Evolutionary conservation across 495 filamentous ascomycete genomes (phyloP), one percentile per base, ranked within the genome.

Genomic region (Hypoxylon fragiforme): DNA sequence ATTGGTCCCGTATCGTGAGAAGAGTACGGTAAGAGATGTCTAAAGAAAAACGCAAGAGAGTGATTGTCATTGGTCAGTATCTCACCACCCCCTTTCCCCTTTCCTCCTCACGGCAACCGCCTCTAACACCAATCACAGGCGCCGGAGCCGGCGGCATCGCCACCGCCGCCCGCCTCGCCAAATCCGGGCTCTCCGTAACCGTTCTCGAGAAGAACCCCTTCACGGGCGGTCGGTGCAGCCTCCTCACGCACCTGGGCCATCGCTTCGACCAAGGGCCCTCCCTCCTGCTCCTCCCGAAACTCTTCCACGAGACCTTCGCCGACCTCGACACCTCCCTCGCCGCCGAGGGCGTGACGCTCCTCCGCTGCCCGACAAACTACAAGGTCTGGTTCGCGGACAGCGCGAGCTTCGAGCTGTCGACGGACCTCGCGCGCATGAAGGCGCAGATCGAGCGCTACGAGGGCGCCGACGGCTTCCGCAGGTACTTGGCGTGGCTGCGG

Each of bases 191-290:
- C 52, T 52, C 73, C 13, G 85, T 89, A 8, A 86, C 83, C 0
- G 81, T 89, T 7, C 62, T 87, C 7, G 85, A 89, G 63, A 87
- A 87, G 73, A 86, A 89, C 64, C 65, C 63, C 19, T 86, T 84
- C 66, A 81, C 82, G 0, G 85, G 85, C 34, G 85, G 85, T 0
- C 69, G 85, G 32, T 89, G 85, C 65, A 81, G 77, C 19, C 62
- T 88, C 19, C 69, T 87, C 36, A 63, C 71, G 18, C 69, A 78
- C 46, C 67, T 77, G 44, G 81, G 77, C 21, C 82, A 82, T 58
- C 79, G 85, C 16, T 88, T 88, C 71, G 85, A 89, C 63, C 84
- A 87, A 74, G 85, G 85, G 0, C 85, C 85, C 0, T 87, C 84
- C 0, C 75, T 89, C 3, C 77, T 89, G 1, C 71, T 89, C 3